Conservation (phyloP, 805 yeast genomes). For the Jamesozyma hellenica region DNA sequence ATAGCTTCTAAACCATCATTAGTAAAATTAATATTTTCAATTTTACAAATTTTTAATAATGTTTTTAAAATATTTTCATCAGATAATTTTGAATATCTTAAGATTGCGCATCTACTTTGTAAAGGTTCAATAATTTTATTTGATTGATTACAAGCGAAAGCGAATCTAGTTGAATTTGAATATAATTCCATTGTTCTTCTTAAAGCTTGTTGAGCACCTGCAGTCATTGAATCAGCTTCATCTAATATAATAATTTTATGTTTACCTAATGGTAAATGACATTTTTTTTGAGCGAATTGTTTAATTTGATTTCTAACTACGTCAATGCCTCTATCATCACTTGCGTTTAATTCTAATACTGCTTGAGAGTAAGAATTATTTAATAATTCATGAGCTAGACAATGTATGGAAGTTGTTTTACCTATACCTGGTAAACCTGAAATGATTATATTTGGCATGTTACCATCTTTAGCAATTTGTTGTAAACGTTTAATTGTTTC, state of each 20-base stretch:
- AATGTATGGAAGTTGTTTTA: slow-evolving; percentile 86
- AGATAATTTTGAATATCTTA: slow-evolving; percentile 68
- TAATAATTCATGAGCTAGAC: slow-evolving; percentile 75
- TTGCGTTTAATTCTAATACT: slow-evolving; percentile 85
- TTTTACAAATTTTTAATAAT: slow-evolving; percentile 55
- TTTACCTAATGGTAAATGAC: slow-evolving; percentile 74
- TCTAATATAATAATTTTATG: slow-evolving; percentile 90
- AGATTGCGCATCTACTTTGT: slow-evolving; percentile 91
- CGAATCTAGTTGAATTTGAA: slow-evolving; percentile 92
- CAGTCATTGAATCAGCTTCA: slow-evolving; percentile 95
- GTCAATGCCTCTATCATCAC: slow-evolving; percentile 96
- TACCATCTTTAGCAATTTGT: slow-evolving; percentile 83
- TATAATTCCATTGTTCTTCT: slow-evolving; percentile 92
- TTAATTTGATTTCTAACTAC: slow-evolving; percentile 90
- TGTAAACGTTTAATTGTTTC: slow-evolving; percentile 80
- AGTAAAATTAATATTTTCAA: slow-evolving; percentile 65
- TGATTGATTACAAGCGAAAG: slow-evolving; percentile 95
- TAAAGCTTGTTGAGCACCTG: slow-evolving; percentile 92
- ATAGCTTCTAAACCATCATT: slow-evolving; percentile 90
- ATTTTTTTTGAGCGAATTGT: slow-evolving; percentile 91
- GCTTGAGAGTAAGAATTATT: slow-evolving; percentile 71
- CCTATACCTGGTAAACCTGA: slow-evolving; percentile 98
- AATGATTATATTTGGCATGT: slow-evolving; percentile 92
- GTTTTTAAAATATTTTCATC: slow-evolving; percentile 81
- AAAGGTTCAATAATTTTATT: slow-evolving; percentile 92